These are phyloP conservation scores for Trichosporon asahii DNA, from an alignment of 1,284 basidiomycete genomes.

Conservation along the genomic window DNA sequence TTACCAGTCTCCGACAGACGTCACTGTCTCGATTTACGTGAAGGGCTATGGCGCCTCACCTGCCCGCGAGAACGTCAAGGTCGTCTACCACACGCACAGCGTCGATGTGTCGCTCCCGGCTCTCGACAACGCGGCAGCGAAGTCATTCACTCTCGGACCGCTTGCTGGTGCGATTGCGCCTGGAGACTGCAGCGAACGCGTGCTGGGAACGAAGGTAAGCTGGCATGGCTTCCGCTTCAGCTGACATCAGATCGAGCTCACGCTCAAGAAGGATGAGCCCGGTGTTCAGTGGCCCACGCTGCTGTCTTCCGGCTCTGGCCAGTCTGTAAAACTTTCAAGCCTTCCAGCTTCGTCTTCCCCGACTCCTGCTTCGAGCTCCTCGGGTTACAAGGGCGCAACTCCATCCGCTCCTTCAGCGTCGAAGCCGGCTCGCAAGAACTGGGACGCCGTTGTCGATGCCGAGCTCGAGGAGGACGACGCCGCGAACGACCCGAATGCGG, in stretches of 20 bases:
- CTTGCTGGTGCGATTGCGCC: slow-evolving; percentile 75
- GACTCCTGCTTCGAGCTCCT: neutral
- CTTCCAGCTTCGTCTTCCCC: neutral
- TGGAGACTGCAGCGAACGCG: slow-evolving; percentile 61
- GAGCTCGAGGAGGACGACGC: slow-evolving; percentile 32
- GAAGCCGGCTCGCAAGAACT: slow-evolving; percentile 39
- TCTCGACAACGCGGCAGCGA: slow-evolving; percentile 62
- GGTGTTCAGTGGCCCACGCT: slow-evolving; percentile 63
- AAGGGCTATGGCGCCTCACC: slow-evolving; percentile 56
- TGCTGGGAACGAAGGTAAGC: slow-evolving; percentile 81
- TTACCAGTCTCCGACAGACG: slow-evolving; percentile 73
- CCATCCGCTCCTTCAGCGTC: neutral
- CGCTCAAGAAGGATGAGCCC: slow-evolving; percentile 37
- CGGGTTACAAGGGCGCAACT: neutral
- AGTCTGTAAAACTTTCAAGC: neutral
- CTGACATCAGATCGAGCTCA: slow-evolving; percentile 44
- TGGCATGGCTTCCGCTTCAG: slow-evolving; percentile 49
- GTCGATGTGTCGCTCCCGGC: slow-evolving; percentile 54
- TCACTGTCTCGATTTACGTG: slow-evolving; percentile 75
- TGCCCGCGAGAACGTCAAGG: slow-evolving; percentile 61
- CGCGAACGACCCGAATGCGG: slow-evolving; percentile 37
- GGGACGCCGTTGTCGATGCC: slow-evolving; percentile 44
- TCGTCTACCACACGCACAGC: slow-evolving; percentile 52
- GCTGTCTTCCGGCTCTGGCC: slow-evolving; percentile 27
- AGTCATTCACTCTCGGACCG: slow-evolving; percentile 57